These are phyloP conservation scores for Scolecobasidium constrictum DNA, from an alignment of 2,329 filamentous ascomycete species.

Conservation along the genomic window DNA sequence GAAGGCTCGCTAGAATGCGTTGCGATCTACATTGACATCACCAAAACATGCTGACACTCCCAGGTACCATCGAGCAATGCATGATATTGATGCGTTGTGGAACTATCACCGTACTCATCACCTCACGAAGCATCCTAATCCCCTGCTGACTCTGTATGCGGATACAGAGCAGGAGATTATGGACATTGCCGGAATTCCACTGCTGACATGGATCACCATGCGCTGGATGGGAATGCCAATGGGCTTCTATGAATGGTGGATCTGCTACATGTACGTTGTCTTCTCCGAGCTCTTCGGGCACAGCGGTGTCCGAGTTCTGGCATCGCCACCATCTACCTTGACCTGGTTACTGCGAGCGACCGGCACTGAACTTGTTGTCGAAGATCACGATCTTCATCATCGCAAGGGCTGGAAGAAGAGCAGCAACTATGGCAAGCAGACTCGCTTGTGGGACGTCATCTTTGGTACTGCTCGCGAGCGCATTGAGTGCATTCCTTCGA, in stretches of 20 bases:
- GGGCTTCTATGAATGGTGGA: constrained; percentile 38
- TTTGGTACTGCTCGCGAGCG: constrained; percentile 27
- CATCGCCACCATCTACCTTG: constrained; percentile 23
- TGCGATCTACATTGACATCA: too few species aligned
- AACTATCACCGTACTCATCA: constrained; percentile 36
- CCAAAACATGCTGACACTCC: too few species aligned
- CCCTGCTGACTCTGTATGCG: constrained; percentile 31
- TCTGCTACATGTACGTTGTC: constrained; percentile 34
- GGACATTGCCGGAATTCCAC: constrained; percentile 31
- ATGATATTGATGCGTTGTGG: constrained; percentile 30
- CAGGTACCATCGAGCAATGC: constrained; percentile 27
- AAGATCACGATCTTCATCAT: constrained; percentile 32
- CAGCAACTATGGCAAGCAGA: constrained; percentile 30
- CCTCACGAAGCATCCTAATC: constrained; percentile 34
- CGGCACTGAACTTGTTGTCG: constrained; percentile 28
- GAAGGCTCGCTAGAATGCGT: too few species aligned
- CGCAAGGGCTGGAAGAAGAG: constrained; percentile 28
- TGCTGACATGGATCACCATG: constrained; percentile 27
- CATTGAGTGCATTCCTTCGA: constrained; percentile 20
- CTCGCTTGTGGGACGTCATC: constrained; percentile 26
- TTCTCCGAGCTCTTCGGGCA: constrained; percentile 31
- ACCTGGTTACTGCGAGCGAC: constrained; percentile 23
- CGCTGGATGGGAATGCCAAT: constrained; percentile 29
- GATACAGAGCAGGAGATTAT: constrained; percentile 33
- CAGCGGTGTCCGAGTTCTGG: constrained; percentile 27